Base-by-base conservation (phyloP, 164 flowering plant genomes). In the Berberis vulgaris region DNA sequence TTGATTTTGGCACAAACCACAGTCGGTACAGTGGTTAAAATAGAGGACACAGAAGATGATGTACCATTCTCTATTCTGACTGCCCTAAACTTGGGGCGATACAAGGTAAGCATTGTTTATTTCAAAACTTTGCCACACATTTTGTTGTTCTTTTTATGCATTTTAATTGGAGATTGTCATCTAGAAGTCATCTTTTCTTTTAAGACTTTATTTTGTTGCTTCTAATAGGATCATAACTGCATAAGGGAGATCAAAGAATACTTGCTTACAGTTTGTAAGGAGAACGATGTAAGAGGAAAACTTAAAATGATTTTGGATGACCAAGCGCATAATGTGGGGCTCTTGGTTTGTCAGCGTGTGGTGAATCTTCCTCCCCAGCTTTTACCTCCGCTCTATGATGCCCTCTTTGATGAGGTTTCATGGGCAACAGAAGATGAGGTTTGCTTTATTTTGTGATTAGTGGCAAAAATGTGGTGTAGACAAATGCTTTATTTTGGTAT, bases 351-450 rank as follows among this genome's bases (percentile, higher is more conserved):
- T 7, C 94, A 86, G 72, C 83, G 84, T 12, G 89, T 91, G 58
- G 77, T 75, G 59, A 95, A 95, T 79, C 85, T 95, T 63, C 97
- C 97, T 58, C 96, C 83, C 41, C 88, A 91, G 71, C 87, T 91
- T 69, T 65, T 95, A 62, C 92, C 96, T 54, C 99, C 82, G 4
- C 85, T 91, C 45, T 86, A 86, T 76, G 85, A 85, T 81, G 84
- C 77, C 2, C 84, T 95, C n/a, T 95, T 95, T 75, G 92, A 95
- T 78, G 96, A 91, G 78, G 69, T 91, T 54, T 83, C 85, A 54
- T 89, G 92, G 96, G 99, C 97, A 13, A 86, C 82, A 10, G 87
- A 95, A 82, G 96, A 87, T 77, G 97, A 91, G 94, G 96, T 93
- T 68, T 67, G 84, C 67, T 70, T 41, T 46, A 62, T 60, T 26